These are phyloP conservation scores for Hypoxylon sp. DNA, from an alignment of 2,329 filamentous ascomycete genomes.

Conservation along the genomic window DNA sequence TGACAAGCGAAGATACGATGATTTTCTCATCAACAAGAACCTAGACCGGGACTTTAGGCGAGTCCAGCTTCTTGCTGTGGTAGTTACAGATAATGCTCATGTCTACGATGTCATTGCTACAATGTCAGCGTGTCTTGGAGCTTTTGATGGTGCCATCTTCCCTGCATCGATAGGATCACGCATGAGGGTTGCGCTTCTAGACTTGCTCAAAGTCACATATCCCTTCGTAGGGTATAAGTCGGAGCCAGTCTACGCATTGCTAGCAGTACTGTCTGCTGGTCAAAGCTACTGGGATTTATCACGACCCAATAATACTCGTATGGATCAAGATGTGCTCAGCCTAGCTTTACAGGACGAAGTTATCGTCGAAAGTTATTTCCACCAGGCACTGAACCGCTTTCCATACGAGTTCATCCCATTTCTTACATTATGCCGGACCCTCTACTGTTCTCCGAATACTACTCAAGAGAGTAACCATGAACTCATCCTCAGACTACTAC, in stretches of 20 bases:
- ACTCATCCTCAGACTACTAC: conserved; percentile 72
- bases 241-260: conserved; percentile 74
- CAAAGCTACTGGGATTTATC: conserved; percentile 67
- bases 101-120: conserved; percentile 67
- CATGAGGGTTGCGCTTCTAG: conserved; percentile 74
- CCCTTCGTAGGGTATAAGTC: conserved; percentile 78
- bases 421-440: conserved; percentile 74
- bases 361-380: conserved; percentile 71
- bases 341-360: conserved; percentile 66
- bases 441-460: conserved; percentile 64
- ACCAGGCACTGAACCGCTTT: conserved; percentile 79
- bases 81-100: conserved; percentile 62
- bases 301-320: conserved; percentile 55
- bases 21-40: conserved; percentile 65
- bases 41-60: conserved; percentile 65
- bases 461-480: conserved; percentile 54
- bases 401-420: conserved; percentile 89
- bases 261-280: conserved; percentile 72
- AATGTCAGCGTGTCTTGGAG: conserved; percentile 63
- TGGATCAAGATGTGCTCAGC: conserved; percentile 53
- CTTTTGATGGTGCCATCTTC: conserved; percentile 61
- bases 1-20: conserved; percentile 69
- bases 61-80: conserved; percentile 63
- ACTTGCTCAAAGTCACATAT: conserved; percentile 76
- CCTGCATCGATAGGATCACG: conserved; percentile 70